These are phyloP conservation scores for Exophiala calicioides DNA, from an alignment of 2,329 filamentous ascomycete species.

Conservation along the genomic window DNA sequence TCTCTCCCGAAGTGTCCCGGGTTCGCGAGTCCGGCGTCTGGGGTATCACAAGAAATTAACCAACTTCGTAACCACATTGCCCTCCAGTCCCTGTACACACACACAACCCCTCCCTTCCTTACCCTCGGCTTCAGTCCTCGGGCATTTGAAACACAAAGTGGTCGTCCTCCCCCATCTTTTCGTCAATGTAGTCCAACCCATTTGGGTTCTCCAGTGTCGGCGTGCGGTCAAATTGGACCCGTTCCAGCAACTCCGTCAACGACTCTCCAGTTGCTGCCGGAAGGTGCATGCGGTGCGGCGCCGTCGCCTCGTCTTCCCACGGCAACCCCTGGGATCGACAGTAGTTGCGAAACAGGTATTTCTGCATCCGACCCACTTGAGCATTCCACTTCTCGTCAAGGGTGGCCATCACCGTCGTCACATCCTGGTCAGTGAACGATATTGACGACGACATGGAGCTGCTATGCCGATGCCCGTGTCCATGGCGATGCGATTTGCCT, in stretches of 20 bases:
- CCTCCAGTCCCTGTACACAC: conserved; percentile 1
- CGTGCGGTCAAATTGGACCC: conserved; percentile 26
- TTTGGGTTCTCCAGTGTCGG: conserved; percentile 17
- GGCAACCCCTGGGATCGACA: conserved; percentile 40
- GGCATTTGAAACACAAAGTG: conserved; percentile 25
- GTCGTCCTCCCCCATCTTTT: conserved; percentile 19
- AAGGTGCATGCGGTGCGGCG: conserved; percentile 9
- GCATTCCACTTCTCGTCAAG: conserved; percentile 49
- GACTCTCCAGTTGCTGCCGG: conserved; percentile 19
- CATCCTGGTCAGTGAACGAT: conserved; percentile 39
- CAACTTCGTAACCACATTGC: not conserved
- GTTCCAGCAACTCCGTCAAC: conserved; percentile 26
- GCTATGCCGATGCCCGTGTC: conserved; percentile 24
- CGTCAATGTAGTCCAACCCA: conserved; percentile 23
- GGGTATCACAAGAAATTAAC: conserved; percentile 8
- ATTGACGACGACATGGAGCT: conserved; percentile 18
- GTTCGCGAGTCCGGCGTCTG: not conserved
- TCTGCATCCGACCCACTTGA: conserved; percentile 44
- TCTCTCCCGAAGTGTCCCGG: not conserved
- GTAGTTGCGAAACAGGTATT: conserved; percentile 50
- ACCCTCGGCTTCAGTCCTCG: conserved; percentile 19
- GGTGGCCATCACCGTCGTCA: conserved; percentile 43
- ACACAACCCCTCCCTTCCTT: not conserved
- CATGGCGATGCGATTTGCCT: conserved; percentile 28
- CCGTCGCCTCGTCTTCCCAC: conserved; percentile 22